Conservation (phyloP, 208 protist species). For the Vickermania ingenoplastis region DNA sequence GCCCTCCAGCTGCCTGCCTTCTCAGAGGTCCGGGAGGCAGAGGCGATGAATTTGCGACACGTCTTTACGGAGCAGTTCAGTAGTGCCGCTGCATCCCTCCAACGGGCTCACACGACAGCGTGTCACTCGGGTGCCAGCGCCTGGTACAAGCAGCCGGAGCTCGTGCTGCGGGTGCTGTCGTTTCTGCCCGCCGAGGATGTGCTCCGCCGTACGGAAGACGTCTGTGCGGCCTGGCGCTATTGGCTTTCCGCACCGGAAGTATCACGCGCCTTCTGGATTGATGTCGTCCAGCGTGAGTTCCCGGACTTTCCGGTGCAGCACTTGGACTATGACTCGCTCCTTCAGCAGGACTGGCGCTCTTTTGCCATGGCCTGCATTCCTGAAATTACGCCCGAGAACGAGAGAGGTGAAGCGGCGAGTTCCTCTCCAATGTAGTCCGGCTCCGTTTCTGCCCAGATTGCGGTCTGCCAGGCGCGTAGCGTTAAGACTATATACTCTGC, state of each 20-base stretch:
- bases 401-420: conserved; percentile 3
- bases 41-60: no score
- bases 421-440: no score
- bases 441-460: no score
- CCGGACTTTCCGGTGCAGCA: conserved; percentile 9
- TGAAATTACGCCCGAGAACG: conserved; percentile 11
- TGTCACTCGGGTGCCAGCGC: no score
- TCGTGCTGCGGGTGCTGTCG: conserved; percentile 54
- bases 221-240: conserved; percentile 46
- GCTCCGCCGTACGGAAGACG: conserved; percentile 42
- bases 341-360: conserved; percentile 57
- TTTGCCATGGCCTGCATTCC: conserved; percentile 62
- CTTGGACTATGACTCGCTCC: conserved; percentile 23
- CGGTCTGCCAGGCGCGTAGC: no score
- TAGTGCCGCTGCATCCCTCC: no score
- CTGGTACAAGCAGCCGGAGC: conserved; percentile 18
- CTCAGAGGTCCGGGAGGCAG: no score
- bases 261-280: conserved; percentile 61
- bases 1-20: conserved; percentile 32
- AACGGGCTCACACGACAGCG: no score
- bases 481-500: no score
- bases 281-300: conserved; percentile 66
- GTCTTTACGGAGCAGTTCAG: no score
- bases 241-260: conserved; percentile 40
- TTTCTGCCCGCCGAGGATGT: conserved; percentile 47